Evolutionary conservation across 257 asterid species (phyloP).

Genomic region (Thymus quinquecostatus): DNA sequence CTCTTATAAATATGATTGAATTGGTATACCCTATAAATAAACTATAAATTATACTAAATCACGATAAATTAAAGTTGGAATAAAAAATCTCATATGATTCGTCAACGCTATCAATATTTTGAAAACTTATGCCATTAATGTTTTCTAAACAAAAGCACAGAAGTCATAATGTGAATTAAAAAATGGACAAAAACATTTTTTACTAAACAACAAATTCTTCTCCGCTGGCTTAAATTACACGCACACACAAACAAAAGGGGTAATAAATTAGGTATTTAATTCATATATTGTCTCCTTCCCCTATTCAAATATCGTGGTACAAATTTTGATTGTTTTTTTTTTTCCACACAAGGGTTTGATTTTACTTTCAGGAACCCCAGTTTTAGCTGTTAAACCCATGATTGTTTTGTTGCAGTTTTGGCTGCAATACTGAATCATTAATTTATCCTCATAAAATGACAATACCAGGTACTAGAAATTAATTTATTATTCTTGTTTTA

Average conservation of each 20-base stretch:
- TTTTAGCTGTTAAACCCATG: not conserved
- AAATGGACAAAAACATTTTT: too few relatives aligned
- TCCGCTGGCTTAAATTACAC: not conserved
- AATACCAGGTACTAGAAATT: not conserved
- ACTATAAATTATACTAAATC: too few relatives aligned
- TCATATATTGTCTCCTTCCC: constrained; percentile 29
- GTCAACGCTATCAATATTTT: too few relatives aligned
- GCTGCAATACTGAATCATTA: not conserved
- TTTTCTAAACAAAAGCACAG: too few relatives aligned
- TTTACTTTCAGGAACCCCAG: constrained; percentile 6
- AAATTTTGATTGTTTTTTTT: constrained; percentile 30
- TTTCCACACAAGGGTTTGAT: constrained; percentile 24
- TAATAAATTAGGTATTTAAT: constrained; percentile 36
- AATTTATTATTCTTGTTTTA: too few relatives aligned
- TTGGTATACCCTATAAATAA: too few relatives aligned
- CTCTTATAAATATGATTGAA: too few relatives aligned
- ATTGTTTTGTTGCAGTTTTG: constrained; percentile 7
- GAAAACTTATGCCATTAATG: too few relatives aligned
- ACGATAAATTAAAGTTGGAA: too few relatives aligned
- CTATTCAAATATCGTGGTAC: not conserved
- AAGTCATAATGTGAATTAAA: too few relatives aligned
- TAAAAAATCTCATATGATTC: too few relatives aligned
- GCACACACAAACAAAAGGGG: not conserved
- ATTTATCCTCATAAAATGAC: constrained; percentile 7
- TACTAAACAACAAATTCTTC: constrained; percentile 26